These are phyloP conservation scores for Daldinia loculata DNA, from an alignment of 495 filamentous ascomycete species.

Conservation along the genomic window DNA sequence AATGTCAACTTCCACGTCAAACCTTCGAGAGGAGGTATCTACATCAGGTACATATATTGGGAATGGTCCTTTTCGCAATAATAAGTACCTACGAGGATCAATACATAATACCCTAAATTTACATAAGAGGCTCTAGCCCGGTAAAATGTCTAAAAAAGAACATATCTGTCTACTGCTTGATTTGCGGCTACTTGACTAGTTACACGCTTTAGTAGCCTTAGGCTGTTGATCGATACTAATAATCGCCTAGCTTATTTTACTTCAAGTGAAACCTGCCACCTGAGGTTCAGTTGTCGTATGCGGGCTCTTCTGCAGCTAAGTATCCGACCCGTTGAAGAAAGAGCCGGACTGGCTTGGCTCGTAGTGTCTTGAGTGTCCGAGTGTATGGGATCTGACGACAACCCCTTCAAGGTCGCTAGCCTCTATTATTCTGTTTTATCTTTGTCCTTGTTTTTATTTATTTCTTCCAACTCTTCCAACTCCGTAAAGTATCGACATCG, in stretches of 20 bases:
- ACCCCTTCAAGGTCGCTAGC: background rate
- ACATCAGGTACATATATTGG: too few species aligned
- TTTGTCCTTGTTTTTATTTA: background rate
- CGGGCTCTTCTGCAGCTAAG: slow-evolving; percentile 34
- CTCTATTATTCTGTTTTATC: background rate
- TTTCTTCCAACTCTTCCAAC: background rate
- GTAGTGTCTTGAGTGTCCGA: background rate
- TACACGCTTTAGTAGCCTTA: background rate
- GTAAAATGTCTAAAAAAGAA: too few species aligned
- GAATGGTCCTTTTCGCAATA: too few species aligned
- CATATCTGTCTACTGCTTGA: background rate
- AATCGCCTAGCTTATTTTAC: background rate
- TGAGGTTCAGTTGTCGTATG: slow-evolving; percentile 18
- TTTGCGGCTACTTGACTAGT: slow-evolving; percentile 4
- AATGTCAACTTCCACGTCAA: too few species aligned
- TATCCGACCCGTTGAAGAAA: slow-evolving; percentile 32
- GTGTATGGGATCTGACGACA: background rate
- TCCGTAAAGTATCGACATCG: background rate
- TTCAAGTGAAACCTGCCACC: slow-evolving; percentile 7
- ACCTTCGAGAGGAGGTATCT: too few species aligned
- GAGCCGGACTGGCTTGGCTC: slow-evolving; percentile 22
- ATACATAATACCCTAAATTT: background rate
- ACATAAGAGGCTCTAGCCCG: background rate
- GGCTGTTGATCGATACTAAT: background rate
- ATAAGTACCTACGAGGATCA: background rate